phyloP scores from a whole-genome alignment of 169 alveolate genomes.

The Eimeria praecox region DNA sequence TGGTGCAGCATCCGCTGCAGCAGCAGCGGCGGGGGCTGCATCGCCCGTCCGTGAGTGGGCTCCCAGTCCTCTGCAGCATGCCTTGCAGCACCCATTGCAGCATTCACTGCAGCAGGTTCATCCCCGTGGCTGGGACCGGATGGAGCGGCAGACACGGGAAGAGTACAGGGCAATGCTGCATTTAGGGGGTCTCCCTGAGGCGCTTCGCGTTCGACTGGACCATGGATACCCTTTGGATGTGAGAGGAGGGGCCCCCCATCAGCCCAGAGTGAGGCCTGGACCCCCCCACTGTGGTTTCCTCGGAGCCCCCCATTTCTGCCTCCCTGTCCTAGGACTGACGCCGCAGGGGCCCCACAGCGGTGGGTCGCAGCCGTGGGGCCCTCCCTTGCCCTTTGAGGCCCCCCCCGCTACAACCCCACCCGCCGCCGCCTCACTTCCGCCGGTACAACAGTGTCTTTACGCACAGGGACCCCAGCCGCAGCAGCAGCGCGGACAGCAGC shows the following conservation, averaged over 20 bases:
- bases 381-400: conserved; percentile 29
- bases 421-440: conserved; percentile 35
- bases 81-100: conserved; percentile 7
- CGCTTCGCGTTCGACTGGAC: conserved; percentile 1
- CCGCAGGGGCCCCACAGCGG: conserved; percentile 41
- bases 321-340: conserved; percentile 15
- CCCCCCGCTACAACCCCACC: background rate
- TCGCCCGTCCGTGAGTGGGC: conserved; percentile 24
- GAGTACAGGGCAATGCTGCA: conserved; percentile 1
- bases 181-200: background rate
- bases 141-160: conserved; percentile 34
- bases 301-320: background rate
- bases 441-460: conserved; percentile 47
- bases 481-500: conserved; percentile 44
- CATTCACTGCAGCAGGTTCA: conserved; percentile 54
- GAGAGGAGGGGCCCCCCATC: conserved; percentile 39
- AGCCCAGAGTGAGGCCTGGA: conserved; percentile 7
- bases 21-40: conserved; percentile 20
- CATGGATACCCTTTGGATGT: conserved; percentile 12
- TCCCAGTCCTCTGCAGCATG: background rate
- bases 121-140: conserved; percentile 25
- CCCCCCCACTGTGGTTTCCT: background rate
- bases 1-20: conserved; percentile 1
- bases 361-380: conserved; percentile 30
- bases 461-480: background rate